Conservation (phyloP, 768 basidiomycete species). For the Mrakia frigida region DNA sequence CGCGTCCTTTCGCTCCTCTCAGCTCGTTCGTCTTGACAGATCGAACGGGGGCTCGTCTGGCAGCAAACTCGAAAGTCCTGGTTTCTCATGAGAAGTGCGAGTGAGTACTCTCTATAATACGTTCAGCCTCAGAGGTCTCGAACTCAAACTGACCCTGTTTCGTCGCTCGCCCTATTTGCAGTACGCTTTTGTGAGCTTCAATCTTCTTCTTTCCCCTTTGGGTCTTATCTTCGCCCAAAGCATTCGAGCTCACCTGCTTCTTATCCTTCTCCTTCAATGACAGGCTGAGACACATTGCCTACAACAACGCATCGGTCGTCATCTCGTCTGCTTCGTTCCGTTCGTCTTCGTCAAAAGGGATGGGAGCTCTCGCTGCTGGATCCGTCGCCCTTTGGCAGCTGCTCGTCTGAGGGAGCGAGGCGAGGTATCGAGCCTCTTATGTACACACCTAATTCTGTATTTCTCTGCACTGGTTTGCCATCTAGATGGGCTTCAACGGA, state of each 20-base stretch:
- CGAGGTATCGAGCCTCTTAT: too few species aligned
- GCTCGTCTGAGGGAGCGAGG: too few species aligned
- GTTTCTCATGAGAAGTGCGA: background rate
- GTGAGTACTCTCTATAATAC: background rate
- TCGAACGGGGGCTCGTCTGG: background rate
- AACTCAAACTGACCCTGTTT: background rate
- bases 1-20: background rate
- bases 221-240: too few species aligned
- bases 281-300: background rate
- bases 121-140: background rate
- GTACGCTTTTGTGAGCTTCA: background rate
- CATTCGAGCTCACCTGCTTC: background rate
- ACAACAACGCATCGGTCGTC: background rate
- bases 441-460: too few species aligned
- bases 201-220: background rate
- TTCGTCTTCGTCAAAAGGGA: too few species aligned
- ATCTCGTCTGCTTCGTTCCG: background rate
- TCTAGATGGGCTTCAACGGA: too few species aligned
- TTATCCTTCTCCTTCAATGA: background rate
- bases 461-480: too few species aligned
- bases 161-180: background rate
- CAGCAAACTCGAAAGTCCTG: background rate
- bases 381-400: too few species aligned
- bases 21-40: slow-evolving; percentile 4
- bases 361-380: too few species aligned